Evolutionary conservation across 371 early-diverging fungal genomes (phyloP).

Genomic region (Mucor lusitanicus): DNA sequence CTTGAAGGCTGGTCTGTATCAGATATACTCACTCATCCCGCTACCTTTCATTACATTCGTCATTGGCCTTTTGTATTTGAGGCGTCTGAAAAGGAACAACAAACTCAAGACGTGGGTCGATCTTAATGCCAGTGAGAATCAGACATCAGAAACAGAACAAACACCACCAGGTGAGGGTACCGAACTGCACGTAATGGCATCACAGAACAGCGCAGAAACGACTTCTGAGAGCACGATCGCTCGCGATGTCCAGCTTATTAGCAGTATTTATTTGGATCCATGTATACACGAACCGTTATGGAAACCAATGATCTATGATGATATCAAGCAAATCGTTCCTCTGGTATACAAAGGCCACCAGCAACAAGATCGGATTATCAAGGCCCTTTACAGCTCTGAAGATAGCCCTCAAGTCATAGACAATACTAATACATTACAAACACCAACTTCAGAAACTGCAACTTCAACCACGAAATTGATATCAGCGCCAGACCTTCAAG

Average conservation of each 20-base stretch:
- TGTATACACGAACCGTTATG: constrained; percentile 41
- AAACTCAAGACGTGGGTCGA: constrained; percentile 1
- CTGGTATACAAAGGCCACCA: constrained; percentile 36
- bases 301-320: constrained; percentile 58
- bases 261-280: constrained; percentile 50
- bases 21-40: constrained; percentile 60
- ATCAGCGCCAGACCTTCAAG: neutral
- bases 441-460: neutral
- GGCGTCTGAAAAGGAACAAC: constrained; percentile 11
- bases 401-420: neutral
- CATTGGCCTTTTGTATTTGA: constrained; percentile 48
- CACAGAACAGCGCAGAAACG: neutral
- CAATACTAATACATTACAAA: neutral
- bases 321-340: constrained; percentile 51
- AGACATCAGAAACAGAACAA: neutral
- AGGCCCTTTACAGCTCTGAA: neutral
- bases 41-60: constrained; percentile 65
- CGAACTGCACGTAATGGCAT: neutral
- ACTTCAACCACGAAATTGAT: neutral
- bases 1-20: constrained; percentile 41
- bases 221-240: neutral
- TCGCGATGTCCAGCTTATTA: constrained; percentile 14
- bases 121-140: neutral
- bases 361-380: neutral
- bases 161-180: neutral